Evolutionary conservation across 805 yeast species (phyloP), one percentile per base, ranked within the genome.

Genomic region (Debaryomyces prosopidis): DNA sequence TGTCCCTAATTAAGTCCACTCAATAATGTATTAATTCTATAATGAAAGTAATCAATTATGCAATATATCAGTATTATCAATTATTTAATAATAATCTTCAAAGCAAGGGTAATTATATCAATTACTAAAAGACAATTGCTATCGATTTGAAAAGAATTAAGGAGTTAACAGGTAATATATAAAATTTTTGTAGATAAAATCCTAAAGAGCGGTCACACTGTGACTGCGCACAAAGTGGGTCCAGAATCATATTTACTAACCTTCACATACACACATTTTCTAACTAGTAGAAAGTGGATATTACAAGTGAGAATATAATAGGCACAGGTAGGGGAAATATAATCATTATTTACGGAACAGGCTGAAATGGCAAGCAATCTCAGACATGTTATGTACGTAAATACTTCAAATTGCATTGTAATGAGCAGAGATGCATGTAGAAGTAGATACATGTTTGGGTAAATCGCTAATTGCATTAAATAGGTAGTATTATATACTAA

Each of bases 401-500:
- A 30, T 30, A 30, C 33, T 30, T 30, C 6, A 8, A 14, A 30
- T n/a, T 30, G 33, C 33, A 30, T 30, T 30, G 33, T 12, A 30
- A 14, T 30, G 33, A 30, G 33, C 33, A 14, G 16, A 30, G 33
- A 14, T 5, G 16, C 33, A 30, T 23, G 26, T 23, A 23, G 26
- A 7, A 23, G 26, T 23, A 23, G 26, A 23, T 23, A 23, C 26
- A 23, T 10, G 5, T 23, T 23, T 23, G 26, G 7, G 7, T 23
- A 23, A 23, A 10, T 7, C 10, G 26, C 26, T 10, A 23, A 23
- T 23, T 23, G 26, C 9, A 23, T 23, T 23, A 23, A 23, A 23
- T 23, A 23, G 26, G 26, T 23, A 23, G 3, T 10, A 23, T 10
- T 23, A 34, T 11, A 12, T 34, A 30, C 5, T 12, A 10, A 74